Evolutionary conservation across 1,284 basidiomycete genomes (phyloP), one percentile per base, ranked within the genome.

Genomic region (Apiotrichum sp.): DNA sequence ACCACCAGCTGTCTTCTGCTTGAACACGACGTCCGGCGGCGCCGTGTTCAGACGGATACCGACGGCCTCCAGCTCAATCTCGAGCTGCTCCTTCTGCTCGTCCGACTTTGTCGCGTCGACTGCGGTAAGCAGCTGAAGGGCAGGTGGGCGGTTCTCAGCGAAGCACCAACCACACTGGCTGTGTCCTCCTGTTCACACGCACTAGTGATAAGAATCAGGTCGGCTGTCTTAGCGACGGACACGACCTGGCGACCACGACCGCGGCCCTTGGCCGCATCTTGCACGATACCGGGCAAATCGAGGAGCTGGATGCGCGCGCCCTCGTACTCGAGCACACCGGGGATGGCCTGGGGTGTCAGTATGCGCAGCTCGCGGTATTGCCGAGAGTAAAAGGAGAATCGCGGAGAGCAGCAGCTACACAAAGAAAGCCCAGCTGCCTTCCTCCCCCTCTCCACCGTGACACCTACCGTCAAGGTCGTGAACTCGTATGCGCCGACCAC

Each of bases 161-260:
- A n/a, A n/a, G n/a, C n/a, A n/a, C n/a, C n/a, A n/a, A n/a, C n/a
- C n/a, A n/a, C n/a, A n/a, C n/a, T n/a, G n/a, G n/a, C n/a, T n/a
- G n/a, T n/a, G n/a, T n/a, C n/a, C n/a, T n/a, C n/a, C n/a, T 35
- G 35, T 22, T 10, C 11, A 1, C 86, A 89, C 73, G 92, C 87
- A 59, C 93, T 82, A 88, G 97, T 93, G 65, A 98, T 83, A 52
- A 96, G 78, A 63, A 98, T 93, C 44, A 98, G 80, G 76, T 98
- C 95, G 2, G 95, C 93, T 2, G 95, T 98, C 78, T 97, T 96
- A 29, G 89, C 92, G 31, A 91, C 86, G 81, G 66, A 83, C 14
- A 98, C 92, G 33, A 98, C 95, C 77, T 98, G 95, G 62, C 95
- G 84, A 48, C 95, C 95, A 68, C 95, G 83, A 38, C 95, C 95